Evolutionary conservation across 805 yeast species (phyloP), one percentile per base, ranked within the genome.

Genomic region (Lipomyces lipofer): DNA sequence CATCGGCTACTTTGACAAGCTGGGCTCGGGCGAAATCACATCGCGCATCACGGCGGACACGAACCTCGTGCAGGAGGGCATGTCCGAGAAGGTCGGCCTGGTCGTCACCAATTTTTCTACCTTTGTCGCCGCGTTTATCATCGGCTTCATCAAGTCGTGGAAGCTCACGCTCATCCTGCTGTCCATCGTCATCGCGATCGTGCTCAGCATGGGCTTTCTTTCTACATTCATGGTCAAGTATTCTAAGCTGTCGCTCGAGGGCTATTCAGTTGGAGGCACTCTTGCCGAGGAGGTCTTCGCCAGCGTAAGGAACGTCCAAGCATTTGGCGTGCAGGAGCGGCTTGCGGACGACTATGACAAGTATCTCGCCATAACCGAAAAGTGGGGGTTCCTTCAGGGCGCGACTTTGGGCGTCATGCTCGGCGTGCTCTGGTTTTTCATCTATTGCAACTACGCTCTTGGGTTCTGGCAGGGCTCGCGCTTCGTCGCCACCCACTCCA

Each of bases 361-460:
- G 24, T 60, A 60, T 35, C 65, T 73, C 27, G 51, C 32, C 2
- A 43, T 59, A 12, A 60, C 75, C 4, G 61, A 59, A 49, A 38
- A 49, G 25, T 56, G 54, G 53, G 58, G 47, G 19, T 48, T 56
- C 8, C 47, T 30, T 13, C 52, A 50, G 13, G 60, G 60, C 30
- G 21, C 49, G 10, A 59, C 70, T 10, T 56, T 73, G 27, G 66
- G 73, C 13, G 24, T 63, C 42, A 72, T 74, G 77, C 64, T 73
- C 15, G 73, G 71, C 9, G 42, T 63, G 8, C 58, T 73, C 30
- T 54, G 59, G 55, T 48, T 54, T 27, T 87, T 56, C 86, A 85
- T 71, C 95, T 95, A 30, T 71, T 67, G 95, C 88, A 66, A 89
- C 88, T 64, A 81, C 39, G 75, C 76, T 3, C 63, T 74, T 17